Base-by-base conservation (phyloP, 108 stramenopile genomes). In the Pseudonitzschia multistriata region DNA sequence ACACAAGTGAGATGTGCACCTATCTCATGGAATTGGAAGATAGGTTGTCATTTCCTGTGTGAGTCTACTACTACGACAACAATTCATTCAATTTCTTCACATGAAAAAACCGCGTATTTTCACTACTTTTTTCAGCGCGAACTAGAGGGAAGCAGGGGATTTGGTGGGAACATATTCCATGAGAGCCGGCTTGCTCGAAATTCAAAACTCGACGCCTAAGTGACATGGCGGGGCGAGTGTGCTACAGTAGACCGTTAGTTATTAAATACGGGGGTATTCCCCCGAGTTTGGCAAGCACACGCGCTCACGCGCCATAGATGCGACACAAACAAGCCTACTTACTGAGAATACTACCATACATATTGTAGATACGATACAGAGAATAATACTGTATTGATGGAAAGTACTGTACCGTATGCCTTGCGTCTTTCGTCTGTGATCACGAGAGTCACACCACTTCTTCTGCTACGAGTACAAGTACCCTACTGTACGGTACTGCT, bases 161-260 rank as follows among this genome's bases (percentile, higher is more conserved):
- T 52, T 22, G 24, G 50, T 52, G 50, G 50, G 50, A 52, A 52
- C 50, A 52, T 13, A 52, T 52, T 5, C 2, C 2, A 25, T 22
- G 25, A 52, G 2, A 52, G 50, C 50, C 50, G 50, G 50, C 50
- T 52, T 52, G 50, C 50, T 52, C 50, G 24, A 24, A 52, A 52
- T 52, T 52, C 50, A 52, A 52, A 52, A 45, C 42, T 45, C 17
- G 42, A 45, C 8, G 3, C 42, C 42, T 45, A 45, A 45, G 42
- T 45, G 42, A 45, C 42, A 45, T 45, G 42, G 42, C 42, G 42
- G 42, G 42, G 42, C 42, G 42, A 45, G 42, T 45, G 42, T 45
- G 42, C 17, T 45, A 17, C 42, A 45, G 42, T 45, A 45, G 42
- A 45, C 42, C 42, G 42, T 45, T 45, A 45, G 42, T 45, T 45